Evolutionary conservation across 345 rosid species (phyloP).

Genomic region (Mallotus nudiflorus): DNA sequence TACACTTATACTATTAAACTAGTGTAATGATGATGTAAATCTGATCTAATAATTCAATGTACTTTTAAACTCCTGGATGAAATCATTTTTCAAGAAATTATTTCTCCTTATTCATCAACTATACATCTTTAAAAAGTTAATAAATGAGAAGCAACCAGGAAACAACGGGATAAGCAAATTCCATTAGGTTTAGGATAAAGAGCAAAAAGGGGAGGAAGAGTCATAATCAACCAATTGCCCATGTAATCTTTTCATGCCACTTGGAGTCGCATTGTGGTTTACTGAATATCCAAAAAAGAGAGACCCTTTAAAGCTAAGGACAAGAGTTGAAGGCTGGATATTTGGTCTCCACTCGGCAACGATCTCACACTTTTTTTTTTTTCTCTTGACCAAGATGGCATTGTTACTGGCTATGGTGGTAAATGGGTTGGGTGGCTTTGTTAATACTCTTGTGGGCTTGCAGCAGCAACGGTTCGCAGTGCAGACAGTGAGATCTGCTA

Average conservation of each 20-base stretch:
- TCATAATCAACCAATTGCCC: too few species aligned
- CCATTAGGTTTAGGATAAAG: too few species aligned
- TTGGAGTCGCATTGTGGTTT: too few species aligned
- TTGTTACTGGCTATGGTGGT: constrained; percentile 35
- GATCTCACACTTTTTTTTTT: neutral
- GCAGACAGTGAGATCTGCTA: constrained; percentile 34
- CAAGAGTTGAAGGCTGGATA: too few species aligned
- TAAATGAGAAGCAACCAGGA: constrained; percentile 4
- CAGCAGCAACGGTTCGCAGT: constrained; percentile 38
- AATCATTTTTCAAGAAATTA: too few species aligned
- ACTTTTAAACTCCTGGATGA: neutral
- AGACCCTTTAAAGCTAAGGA: neutral
- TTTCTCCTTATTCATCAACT: too few species aligned
- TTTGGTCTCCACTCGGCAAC: neutral
- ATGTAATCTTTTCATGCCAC: too few species aligned
- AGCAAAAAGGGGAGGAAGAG: too few species aligned
- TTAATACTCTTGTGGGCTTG: constrained; percentile 31
- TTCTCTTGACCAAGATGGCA: constrained; percentile 30
- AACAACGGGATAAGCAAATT: neutral
- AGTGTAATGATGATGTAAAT: too few species aligned
- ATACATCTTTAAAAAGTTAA: neutral
- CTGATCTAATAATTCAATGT: too few species aligned
- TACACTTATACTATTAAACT: too few species aligned
- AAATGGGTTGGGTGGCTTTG: constrained; percentile 34
- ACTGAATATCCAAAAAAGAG: neutral